phyloP scores from a whole-genome alignment of 345 rosid species.

The Bruguiera gymnorhiza region DNA sequence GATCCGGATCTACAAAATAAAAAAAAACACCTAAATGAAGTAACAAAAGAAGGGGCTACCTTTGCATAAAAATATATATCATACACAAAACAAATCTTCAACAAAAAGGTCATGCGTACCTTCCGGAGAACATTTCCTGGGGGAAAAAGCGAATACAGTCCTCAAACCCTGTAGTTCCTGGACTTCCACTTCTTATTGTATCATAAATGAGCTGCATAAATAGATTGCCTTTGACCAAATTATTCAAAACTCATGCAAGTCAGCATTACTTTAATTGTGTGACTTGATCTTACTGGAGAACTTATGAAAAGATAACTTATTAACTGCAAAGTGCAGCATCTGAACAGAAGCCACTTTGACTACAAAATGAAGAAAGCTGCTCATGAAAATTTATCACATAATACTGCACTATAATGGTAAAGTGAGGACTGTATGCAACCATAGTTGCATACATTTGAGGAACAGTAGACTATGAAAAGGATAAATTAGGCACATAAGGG shows the following conservation, averaged over 20 bases:
- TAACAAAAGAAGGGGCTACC: background rate
- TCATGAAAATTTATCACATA: background rate
- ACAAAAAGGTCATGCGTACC: constrained; percentile 37
- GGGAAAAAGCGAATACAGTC: constrained; percentile 82
- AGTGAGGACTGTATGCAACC: background rate
- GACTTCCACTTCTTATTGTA: constrained; percentile 66
- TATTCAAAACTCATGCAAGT: background rate
- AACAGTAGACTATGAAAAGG: background rate
- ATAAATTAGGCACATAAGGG: background rate
- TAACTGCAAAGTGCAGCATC: background rate
- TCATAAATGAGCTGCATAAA: constrained; percentile 85
- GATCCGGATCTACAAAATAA: constrained; percentile 71
- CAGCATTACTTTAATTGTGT: no score
- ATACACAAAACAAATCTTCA: background rate
- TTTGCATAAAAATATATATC: constrained; percentile 13
- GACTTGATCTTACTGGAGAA: background rate
- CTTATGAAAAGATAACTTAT: background rate
- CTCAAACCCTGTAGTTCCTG: constrained; percentile 87
- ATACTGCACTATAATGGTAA: no score
- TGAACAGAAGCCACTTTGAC: background rate
- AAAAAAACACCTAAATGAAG: constrained; percentile 1
- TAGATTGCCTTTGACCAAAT: background rate
- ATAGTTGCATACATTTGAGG: background rate
- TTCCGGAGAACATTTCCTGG: constrained; percentile 90
- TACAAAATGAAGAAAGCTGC: background rate